phyloP scores from a whole-genome alignment of 306 rosid species.

The Fagus sylvatica region DNA sequence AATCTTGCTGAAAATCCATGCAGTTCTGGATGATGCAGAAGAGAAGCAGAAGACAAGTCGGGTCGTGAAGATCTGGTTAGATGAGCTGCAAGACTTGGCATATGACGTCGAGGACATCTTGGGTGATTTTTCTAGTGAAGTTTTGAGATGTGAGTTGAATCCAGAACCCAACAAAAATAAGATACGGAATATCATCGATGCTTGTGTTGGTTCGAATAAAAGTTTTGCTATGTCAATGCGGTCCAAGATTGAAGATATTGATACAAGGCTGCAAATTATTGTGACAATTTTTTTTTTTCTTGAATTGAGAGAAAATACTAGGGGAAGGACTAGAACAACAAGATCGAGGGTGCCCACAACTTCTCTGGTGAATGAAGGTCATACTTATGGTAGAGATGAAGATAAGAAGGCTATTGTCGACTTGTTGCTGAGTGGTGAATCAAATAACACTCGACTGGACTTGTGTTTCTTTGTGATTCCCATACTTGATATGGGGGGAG shows the following conservation, averaged over 20 bases:
- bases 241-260: background rate
- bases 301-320: background rate
- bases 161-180: background rate
- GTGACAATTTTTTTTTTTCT: background rate
- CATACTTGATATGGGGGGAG: background rate
- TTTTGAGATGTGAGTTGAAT: background rate
- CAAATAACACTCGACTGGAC: background rate
- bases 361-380: background rate
- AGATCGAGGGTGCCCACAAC: background rate
- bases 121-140: background rate
- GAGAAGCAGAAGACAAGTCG: background rate
- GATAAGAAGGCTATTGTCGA: too few relatives aligned
- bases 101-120: constrained; percentile 9
- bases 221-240: too few relatives aligned
- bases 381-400: too few relatives aligned
- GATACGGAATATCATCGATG: background rate
- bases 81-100: constrained; percentile 17
- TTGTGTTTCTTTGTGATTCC: too few relatives aligned
- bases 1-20: background rate
- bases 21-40: background rate
- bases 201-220: background rate
- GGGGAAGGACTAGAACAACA: background rate
- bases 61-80: constrained; percentile 11
- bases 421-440: background rate
- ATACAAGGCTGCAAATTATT: background rate